Base-by-base conservation (phyloP, 2,329 filamentous ascomycete species). In the Paracoccidioides lutzii region DNA sequence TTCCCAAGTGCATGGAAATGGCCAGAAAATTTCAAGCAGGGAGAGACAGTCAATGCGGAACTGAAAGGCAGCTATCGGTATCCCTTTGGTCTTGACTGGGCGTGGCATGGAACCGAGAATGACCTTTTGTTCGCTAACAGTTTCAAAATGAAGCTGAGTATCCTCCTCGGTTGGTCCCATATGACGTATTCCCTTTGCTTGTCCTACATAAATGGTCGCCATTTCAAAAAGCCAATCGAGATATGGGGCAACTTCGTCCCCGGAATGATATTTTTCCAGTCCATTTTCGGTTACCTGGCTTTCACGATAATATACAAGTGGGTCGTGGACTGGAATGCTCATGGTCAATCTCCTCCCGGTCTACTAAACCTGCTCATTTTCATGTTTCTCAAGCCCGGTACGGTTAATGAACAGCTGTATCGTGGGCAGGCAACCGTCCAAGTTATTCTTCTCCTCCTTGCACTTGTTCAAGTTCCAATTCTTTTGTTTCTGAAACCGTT, bases 81-180 rank as follows among this genome's bases (percentile, higher is more conserved):
- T 70, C 91, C 94, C 14, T 95, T 98, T 67, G 93, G 93, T 63
- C 75, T 98, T 58, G 93, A 98, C 69, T 95, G 85, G 84, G 87
- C 85, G 67, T 98, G 93, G 93, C 94, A 98, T 70, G 90, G 87
- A 58, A 87, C 90, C 10, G 91, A 97, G 66, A 98, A 98, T 66
- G 87, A 94, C 59, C 79, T 98, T 22, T 81, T 98, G 52, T 98
- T 98, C 76, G 87, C 83, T 70, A 98, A 98, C 85, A 94, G 88
- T 73, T 94, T 93, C 81, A 98, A 98, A 84, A 98, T 98, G 93
- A 98, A 98, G 79, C 87, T 98, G 75, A 94, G 88, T 76, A 96
- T 98, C 69, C 82, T 98, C 62, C 81, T 98, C 61, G 93, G 94
- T 71, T 98, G 94, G 93, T 82, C 82, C 57, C 90, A 96, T 76